These are phyloP conservation scores for Acacia melanoxylon DNA, from an alignment of 306 rosid species.

Conservation along the genomic window DNA sequence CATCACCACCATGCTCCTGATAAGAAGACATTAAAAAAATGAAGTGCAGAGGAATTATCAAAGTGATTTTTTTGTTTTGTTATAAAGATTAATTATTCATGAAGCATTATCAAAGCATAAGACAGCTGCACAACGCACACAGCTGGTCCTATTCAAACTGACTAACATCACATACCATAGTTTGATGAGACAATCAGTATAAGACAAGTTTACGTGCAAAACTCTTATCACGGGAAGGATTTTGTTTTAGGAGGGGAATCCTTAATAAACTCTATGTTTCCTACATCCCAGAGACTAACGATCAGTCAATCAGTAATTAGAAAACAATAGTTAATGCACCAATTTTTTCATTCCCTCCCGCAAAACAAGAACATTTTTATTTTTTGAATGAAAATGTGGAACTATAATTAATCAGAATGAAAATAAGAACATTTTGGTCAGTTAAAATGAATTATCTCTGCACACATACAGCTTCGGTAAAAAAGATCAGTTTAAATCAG, in stretches of 20 bases:
- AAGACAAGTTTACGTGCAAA: neutral
- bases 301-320: neutral
- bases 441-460: neutral
- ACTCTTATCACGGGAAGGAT: neutral
- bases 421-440: neutral
- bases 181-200: too few relatives aligned
- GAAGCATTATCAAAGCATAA: neutral
- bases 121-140: too few relatives aligned
- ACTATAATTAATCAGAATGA: neutral
- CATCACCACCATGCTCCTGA: conserved; percentile 83
- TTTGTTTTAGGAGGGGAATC: too few relatives aligned
- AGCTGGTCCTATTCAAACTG: neutral
- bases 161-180: neutral
- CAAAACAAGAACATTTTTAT: neutral
- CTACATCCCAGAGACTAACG: neutral
- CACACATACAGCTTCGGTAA: neutral
- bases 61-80: neutral
- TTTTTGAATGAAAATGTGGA: neutral
- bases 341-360: neutral
- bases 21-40: conserved; percentile 33
- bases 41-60: neutral
- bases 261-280: neutral
- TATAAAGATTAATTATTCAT: neutral
- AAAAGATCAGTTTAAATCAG: neutral
- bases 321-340: neutral